These are phyloP conservation scores for Grosmannia clavigera DNA, from an alignment of 2,329 filamentous ascomycete species.

Conservation along the genomic window DNA sequence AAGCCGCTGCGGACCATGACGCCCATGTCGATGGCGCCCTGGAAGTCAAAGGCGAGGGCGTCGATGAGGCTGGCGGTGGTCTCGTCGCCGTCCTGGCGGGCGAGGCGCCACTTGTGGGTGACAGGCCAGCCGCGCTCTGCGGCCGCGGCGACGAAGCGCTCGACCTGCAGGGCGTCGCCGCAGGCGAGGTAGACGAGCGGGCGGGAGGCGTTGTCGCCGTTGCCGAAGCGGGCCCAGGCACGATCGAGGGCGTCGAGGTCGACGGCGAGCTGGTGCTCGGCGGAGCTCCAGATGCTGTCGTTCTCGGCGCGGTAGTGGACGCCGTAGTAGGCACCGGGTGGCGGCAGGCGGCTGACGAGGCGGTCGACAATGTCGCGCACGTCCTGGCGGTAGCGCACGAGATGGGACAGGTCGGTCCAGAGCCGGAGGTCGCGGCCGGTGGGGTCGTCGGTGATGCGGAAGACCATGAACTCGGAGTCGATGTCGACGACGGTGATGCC, in stretches of 20 bases:
- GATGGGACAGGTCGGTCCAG: slow-evolving; percentile 21
- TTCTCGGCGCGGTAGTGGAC: slow-evolving; percentile 24
- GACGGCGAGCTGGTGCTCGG: slow-evolving; percentile 20
- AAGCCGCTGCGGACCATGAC: slow-evolving; percentile 20
- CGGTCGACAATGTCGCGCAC: slow-evolving; percentile 15
- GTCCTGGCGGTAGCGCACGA: slow-evolving; percentile 19
- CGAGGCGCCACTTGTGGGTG: slow-evolving; percentile 21
- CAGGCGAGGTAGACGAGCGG: slow-evolving; percentile 23
- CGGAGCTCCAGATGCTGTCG: slow-evolving; percentile 24
- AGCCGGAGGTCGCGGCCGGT: slow-evolving; percentile 20
- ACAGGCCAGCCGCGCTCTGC: slow-evolving; percentile 21
- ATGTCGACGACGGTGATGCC: slow-evolving; percentile 20
- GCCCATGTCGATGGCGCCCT: slow-evolving; percentile 22
- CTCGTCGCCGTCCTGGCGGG: slow-evolving; percentile 8
- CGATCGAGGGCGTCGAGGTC: slow-evolving; percentile 23
- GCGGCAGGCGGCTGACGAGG: slow-evolving; percentile 15
- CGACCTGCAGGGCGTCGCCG: slow-evolving; percentile 20
- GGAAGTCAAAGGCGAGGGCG: slow-evolving; percentile 21
- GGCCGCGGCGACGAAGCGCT: slow-evolving; percentile 18
- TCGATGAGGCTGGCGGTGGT: slow-evolving; percentile 14
- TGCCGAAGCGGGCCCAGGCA: slow-evolving; percentile 18
- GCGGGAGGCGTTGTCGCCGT: slow-evolving; percentile 3
- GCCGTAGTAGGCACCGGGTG: slow-evolving; percentile 17
- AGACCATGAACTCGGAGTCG: slow-evolving; percentile 20
- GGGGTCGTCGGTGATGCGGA: slow-evolving; percentile 23